phyloP scores from a whole-genome alignment of 176 grass and related monocot genomes.

The Dactylis glomerata region DNA sequence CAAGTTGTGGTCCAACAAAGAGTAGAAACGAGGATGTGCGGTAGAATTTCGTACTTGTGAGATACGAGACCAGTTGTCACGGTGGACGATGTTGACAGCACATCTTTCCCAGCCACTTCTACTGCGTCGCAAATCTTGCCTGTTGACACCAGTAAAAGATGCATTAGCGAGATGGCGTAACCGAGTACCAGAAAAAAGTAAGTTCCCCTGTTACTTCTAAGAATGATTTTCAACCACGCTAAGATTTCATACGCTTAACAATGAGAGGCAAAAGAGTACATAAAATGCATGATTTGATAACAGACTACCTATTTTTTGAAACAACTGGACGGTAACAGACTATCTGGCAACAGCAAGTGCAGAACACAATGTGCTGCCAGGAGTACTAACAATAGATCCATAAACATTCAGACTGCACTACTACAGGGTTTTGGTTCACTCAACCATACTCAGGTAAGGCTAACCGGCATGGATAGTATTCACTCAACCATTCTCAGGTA shows the following conservation, averaged over 20 bases:
- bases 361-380: neutral
- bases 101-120: conserved; percentile 79
- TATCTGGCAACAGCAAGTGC: neutral
- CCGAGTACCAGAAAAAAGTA: neutral
- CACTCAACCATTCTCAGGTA: neutral
- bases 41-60: conserved; percentile 51
- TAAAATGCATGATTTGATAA: neutral
- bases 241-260: neutral
- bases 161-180: neutral
- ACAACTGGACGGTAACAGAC: neutral
- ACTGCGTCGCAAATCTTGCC: conserved; percentile 80
- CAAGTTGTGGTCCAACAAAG: neutral
- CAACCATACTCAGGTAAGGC: neutral
- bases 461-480: neutral
- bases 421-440: neutral
- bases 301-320: neutral
- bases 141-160: conserved; percentile 15
- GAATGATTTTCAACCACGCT: neutral
- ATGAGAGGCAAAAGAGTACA: neutral
- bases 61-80: conserved; percentile 77
- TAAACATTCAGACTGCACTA: neutral
- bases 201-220: neutral
- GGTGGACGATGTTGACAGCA: conserved; percentile 77
- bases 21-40: neutral
- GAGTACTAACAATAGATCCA: neutral